A percentile compares a stretch with the other conserved stretches of the same genome.
Evolutionary conservation across 176 grass and related monocot species (phyloP).

Genomic region (Musa troglodytarum): DNA sequence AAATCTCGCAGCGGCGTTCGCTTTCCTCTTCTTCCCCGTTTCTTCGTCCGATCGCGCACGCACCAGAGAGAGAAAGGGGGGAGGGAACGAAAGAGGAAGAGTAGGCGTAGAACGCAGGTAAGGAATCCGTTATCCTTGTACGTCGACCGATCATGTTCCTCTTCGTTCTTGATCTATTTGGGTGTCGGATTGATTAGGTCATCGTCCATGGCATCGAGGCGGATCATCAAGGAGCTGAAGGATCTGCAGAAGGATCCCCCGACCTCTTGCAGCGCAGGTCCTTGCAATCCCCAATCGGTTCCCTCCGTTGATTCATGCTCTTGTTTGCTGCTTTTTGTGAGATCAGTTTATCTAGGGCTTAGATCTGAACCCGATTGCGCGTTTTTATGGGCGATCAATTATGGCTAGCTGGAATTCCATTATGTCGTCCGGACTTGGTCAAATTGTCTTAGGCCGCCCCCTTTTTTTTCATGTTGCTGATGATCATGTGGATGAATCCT

Average conservation of each 20-base stretch:
- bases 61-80: background rate
- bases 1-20: background rate
- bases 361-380: background rate
- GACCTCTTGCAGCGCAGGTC: background rate
- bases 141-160: background rate
- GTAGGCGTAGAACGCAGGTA: background rate
- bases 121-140: background rate
- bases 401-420: background rate
- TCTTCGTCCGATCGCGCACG: background rate
- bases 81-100: background rate
- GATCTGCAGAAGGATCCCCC: slow-evolving; percentile 7
- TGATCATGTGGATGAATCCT: too few relatives aligned
- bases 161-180: background rate
- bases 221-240: slow-evolving; percentile 2
- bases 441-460: too few relatives aligned
- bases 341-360: background rate
- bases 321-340: background rate
- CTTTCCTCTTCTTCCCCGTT: background rate
- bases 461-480: too few relatives aligned
- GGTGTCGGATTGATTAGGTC: background rate
- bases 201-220: background rate
- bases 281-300: background rate
- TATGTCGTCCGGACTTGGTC: background rate
- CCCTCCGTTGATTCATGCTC: background rate
- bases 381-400: background rate